Evolutionary conservation across 2,329 filamentous ascomycete species (phyloP).

Genomic region (Lecanoromycetidae sp.): DNA sequence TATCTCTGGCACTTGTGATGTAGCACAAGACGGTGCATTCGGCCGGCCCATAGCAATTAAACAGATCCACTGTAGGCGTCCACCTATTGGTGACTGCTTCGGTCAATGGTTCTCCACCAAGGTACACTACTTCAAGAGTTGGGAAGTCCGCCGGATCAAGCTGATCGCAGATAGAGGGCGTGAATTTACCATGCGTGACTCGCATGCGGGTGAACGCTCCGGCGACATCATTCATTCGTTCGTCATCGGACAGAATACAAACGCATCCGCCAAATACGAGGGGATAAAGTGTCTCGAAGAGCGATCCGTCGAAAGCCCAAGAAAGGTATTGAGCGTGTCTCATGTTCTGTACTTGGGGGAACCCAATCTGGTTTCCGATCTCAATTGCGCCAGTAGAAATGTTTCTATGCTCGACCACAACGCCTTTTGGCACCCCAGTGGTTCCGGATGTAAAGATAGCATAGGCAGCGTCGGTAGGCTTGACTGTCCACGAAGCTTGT

Average conservation of each 20-base stretch:
- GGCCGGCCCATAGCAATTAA: slow-evolving; percentile 7
- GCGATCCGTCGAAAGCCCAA: slow-evolving; percentile 20
- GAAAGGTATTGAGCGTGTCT: slow-evolving; percentile 32
- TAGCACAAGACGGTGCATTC: background rate
- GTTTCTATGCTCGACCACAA: slow-evolving; percentile 4
- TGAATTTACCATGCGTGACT: slow-evolving; percentile 15
- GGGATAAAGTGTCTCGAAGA: slow-evolving; percentile 7
- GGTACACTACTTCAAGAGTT: slow-evolving; percentile 12
- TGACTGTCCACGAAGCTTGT: background rate
- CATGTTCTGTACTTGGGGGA: slow-evolving; percentile 25
- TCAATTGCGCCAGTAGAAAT: background rate
- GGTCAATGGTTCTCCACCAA: slow-evolving; percentile 18
- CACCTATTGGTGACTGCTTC: slow-evolving; percentile 11
- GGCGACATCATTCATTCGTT: slow-evolving; percentile 13
- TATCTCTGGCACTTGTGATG: background rate
- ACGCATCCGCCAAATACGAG: slow-evolving; percentile 7
- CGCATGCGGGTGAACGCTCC: slow-evolving; percentile 8
- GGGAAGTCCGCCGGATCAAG: slow-evolving; percentile 12
- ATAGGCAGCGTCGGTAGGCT: background rate
- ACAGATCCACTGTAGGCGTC: background rate
- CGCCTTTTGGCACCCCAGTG: slow-evolving; percentile 10
- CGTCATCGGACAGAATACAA: slow-evolving; percentile 12
- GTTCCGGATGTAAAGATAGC: slow-evolving; percentile 2
- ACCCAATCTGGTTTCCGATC: slow-evolving; percentile 13
- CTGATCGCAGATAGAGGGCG: slow-evolving; percentile 15